These are phyloP conservation scores for Incumbomyces lentus DNA, from an alignment of 2,329 filamentous ascomycete species.

Conservation along the genomic window DNA sequence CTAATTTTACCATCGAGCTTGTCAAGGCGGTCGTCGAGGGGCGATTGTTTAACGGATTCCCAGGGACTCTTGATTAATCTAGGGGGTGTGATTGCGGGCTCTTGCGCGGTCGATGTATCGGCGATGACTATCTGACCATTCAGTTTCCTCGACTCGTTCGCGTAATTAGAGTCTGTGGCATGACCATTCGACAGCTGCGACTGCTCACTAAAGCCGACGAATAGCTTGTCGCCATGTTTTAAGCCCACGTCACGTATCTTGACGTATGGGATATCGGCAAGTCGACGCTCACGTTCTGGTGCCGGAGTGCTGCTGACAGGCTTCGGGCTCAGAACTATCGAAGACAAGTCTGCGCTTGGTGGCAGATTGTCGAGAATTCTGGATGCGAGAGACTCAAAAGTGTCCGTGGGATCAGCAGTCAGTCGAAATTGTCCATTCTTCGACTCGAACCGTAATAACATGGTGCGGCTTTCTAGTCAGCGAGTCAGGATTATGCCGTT, in stretches of 20 bases:
- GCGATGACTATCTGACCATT: slow-evolving; percentile 59
- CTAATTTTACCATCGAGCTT: slow-evolving; percentile 82
- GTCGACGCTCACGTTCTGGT: slow-evolving; percentile 42
- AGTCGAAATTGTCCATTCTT: slow-evolving; percentile 89
- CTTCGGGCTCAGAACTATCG: slow-evolving; percentile 50
- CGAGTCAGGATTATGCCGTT: too few relatives aligned
- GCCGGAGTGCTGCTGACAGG: slow-evolving; percentile 40
- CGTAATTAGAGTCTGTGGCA: slow-evolving; percentile 11
- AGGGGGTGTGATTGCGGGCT: slow-evolving; percentile 25
- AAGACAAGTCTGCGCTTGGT: slow-evolving; percentile 42
- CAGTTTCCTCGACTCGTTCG: slow-evolving; percentile 51
- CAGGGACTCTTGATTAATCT: slow-evolving; percentile 71
- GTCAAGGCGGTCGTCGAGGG: slow-evolving; percentile 77
- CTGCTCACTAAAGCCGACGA: slow-evolving; percentile 64
- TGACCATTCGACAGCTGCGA: slow-evolving; percentile 41
- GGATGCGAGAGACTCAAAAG: slow-evolving; percentile 51
- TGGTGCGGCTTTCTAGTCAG: slow-evolving; percentile 28
- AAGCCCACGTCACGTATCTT: slow-evolving; percentile 48
- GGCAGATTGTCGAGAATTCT: slow-evolving; percentile 53
- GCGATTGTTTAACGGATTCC: slow-evolving; percentile 82
- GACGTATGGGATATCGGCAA: slow-evolving; percentile 44
- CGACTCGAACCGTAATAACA: slow-evolving; percentile 79
- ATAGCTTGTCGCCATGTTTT: slow-evolving; percentile 86
- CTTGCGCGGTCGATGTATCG: slow-evolving; percentile 29
- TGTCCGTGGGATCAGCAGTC: slow-evolving; percentile 61